Evolutionary conservation across 192 early-diverging fungal species (phyloP).

Genomic region (Glomus cerebriforme): DNA sequence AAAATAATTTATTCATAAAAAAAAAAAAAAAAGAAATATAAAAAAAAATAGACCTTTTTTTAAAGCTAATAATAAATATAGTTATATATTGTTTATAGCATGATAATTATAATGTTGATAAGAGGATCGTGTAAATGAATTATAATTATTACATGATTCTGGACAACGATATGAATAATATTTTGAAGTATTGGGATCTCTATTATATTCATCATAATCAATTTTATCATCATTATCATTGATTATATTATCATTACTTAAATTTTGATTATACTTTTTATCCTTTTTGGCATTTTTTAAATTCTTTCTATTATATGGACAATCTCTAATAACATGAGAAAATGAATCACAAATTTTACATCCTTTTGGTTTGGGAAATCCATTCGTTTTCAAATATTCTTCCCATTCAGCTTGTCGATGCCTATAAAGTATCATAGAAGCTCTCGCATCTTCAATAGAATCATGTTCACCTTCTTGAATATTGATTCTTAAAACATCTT

Average conservation of each 20-base stretch:
- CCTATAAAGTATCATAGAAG: background rate
- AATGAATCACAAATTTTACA: background rate
- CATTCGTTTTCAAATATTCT: background rate
- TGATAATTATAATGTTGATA: background rate
- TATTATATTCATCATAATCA: background rate
- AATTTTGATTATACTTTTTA: too few relatives aligned
- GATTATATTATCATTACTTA: background rate
- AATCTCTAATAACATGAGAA: background rate
- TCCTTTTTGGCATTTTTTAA: background rate
- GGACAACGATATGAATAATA: background rate
- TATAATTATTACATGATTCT: background rate
- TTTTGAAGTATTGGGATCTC: background rate
- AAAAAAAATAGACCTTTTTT: too few relatives aligned
- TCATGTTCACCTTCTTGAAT: constrained; percentile 77
- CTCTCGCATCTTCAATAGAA: constrained; percentile 35
- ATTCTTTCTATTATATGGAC: background rate
- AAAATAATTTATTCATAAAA: too few relatives aligned
- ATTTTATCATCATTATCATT: background rate
- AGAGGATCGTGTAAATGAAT: background rate
- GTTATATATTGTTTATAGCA: too few relatives aligned
- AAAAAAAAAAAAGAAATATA: too few relatives aligned
- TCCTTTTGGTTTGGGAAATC: background rate
- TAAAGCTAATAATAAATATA: too few relatives aligned
- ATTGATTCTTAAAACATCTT: constrained; percentile 57
- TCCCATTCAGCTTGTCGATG: background rate